Base-by-base conservation (phyloP, 2,329 filamentous ascomycete species). In the Canariomyces notabilis region DNA sequence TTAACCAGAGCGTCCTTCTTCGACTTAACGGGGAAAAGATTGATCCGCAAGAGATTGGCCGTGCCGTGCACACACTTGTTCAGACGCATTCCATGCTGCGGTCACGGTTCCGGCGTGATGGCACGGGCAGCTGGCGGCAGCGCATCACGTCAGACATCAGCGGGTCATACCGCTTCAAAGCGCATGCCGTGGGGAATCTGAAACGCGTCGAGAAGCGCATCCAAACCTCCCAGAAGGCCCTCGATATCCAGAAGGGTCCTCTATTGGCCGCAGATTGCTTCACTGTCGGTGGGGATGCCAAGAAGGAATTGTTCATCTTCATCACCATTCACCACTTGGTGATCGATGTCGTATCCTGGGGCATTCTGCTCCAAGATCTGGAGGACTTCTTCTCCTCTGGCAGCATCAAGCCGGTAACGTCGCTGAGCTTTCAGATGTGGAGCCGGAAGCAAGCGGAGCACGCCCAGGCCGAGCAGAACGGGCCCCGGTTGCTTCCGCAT, bases 271-370 rank as follows among this genome's bases (percentile, higher is more conserved):
- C 46, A 1, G 57, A 58, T 37, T 52, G 46, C 46, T 56, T 57
- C 40, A 41, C 8, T 5, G 16, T 56, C 19, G 46, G 46, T n/a
- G 37, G 38, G 9, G 2, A 3, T 8, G 26, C 35, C 9, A 46
- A 48, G 21, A 32, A 44, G 5, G 48, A 58, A 15, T 16, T 50
- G 1, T 53, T 46, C 9, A 18, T 67, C 0, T 63, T 62, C 7
- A 36, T 71, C 2, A 50, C 60, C 4, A 57, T 59, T 2, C 67
- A 68, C 21, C 67, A 69, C 48, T 47, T 68, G 0, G 62, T 68
- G 0, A 60, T 74, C 6, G 71, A 74, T 38, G 51, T 74, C 9
- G 67, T 74, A 1, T 71, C 70, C 0, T 75, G 72, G 72, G 60
- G 67, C n/a, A 63, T 70, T 6, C 55, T 75, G 2, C 53, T 72